These are phyloP conservation scores for Flammula alnicola DNA, from an alignment of 1,284 basidiomycete genomes.

Conservation along the genomic window DNA sequence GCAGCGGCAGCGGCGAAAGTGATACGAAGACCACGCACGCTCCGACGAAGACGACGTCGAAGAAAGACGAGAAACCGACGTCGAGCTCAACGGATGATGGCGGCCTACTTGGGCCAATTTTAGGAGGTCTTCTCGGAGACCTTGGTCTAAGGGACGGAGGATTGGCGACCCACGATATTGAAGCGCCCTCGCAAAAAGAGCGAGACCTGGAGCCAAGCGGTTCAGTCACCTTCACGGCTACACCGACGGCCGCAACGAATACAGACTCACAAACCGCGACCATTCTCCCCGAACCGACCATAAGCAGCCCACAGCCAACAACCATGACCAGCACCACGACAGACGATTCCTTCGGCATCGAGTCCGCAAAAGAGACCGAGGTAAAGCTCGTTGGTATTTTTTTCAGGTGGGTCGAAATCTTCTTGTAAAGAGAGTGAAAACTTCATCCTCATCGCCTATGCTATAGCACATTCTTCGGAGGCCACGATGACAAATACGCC, in stretches of 20 bases:
- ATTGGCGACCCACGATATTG: background rate
- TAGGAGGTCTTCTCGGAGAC: constrained; percentile 22
- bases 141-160: background rate
- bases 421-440: background rate
- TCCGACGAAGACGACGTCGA: constrained; percentile 3
- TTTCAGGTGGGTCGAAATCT: constrained; percentile 59
- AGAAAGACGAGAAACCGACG: constrained; percentile 17
- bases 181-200: background rate
- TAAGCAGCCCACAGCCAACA: constrained; percentile 2
- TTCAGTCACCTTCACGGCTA: background rate
- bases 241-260: background rate
- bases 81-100: constrained; percentile 17
- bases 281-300: constrained; percentile 1
- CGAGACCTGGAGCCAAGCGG: background rate
- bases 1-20: background rate
- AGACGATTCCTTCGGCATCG: constrained; percentile 3
- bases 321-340: background rate
- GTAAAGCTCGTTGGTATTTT: constrained; percentile 70
- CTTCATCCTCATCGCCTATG: constrained; percentile 2
- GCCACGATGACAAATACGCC: constrained; percentile 65
- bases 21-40: background rate
- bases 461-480: constrained; percentile 79
- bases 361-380: constrained; percentile 13
- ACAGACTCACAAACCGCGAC: background rate
- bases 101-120: constrained; percentile 23